phyloP scores from a whole-genome alignment of 495 filamentous ascomycete genomes.

The Monascus purpureus region DNA sequence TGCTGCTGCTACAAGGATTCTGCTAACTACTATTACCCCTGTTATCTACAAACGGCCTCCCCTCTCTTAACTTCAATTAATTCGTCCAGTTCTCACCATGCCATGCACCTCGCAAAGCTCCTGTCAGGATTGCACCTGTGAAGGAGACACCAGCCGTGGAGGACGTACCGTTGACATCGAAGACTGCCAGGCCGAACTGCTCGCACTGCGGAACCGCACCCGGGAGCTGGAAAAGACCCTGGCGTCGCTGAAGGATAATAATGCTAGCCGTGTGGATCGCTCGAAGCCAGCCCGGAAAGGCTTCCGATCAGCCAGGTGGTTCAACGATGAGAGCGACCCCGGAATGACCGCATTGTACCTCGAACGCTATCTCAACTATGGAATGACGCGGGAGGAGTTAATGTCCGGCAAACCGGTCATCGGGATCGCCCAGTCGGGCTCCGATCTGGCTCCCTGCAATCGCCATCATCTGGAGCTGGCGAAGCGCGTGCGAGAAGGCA shows the following conservation, averaged over 20 bases:
- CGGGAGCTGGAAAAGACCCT: slow-evolving; percentile 22
- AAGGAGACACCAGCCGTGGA: slow-evolving; percentile 1
- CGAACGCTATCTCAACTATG: slow-evolving; percentile 43
- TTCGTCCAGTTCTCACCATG: too few species aligned
- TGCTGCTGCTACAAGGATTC: too few species aligned
- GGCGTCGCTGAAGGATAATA: slow-evolving; percentile 10
- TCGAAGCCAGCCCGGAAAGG: too few species aligned
- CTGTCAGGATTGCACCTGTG: slow-evolving; percentile 28
- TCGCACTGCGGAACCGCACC: slow-evolving; percentile 20
- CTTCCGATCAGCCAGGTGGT: slow-evolving; percentile 35
- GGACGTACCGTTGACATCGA: slow-evolving; percentile 22
- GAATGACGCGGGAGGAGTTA: slow-evolving; percentile 38
- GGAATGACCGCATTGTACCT: slow-evolving; percentile 40
- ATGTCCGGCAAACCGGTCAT: slow-evolving; percentile 43
- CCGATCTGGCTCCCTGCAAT: slow-evolving; percentile 41
- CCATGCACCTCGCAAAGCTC: slow-evolving; percentile 19
- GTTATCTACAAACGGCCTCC: too few species aligned
- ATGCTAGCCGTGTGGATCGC: neutral
- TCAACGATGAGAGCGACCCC: slow-evolving; percentile 29
- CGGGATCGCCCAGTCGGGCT: slow-evolving; percentile 42
- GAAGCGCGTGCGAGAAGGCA: slow-evolving; percentile 40
- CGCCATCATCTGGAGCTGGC: slow-evolving; percentile 37
- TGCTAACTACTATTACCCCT: too few species aligned
- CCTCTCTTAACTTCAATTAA: too few species aligned
- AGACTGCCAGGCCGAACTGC: slow-evolving; percentile 24